Conservation (phyloP, 176 grass and related monocot genomes). For the Oryza nivara region DNA sequence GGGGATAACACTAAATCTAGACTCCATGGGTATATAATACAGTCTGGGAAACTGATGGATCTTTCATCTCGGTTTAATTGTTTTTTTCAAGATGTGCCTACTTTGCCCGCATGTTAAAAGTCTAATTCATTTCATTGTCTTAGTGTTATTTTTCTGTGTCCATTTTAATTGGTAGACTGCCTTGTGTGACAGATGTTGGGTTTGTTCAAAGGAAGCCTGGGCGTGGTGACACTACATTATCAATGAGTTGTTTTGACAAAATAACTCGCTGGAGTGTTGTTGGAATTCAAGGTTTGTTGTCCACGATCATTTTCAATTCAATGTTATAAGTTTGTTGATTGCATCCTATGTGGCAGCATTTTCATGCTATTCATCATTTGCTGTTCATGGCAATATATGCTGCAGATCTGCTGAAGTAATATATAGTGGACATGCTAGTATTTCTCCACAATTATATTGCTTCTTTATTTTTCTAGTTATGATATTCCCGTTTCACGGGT, state of each 20-base stretch:
- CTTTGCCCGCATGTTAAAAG: background rate
- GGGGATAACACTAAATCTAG: background rate
- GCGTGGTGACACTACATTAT: slow-evolving; percentile 77
- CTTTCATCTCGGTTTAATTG: background rate
- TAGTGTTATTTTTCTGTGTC: background rate
- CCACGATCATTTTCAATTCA: background rate
- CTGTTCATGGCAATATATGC: background rate
- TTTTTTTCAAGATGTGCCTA: background rate
- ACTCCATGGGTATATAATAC: background rate
- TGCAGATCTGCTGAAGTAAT: background rate
- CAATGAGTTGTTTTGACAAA: slow-evolving; percentile 91
- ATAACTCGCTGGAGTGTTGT: slow-evolving; percentile 78
- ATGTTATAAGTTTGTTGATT: background rate
- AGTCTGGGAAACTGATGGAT: background rate
- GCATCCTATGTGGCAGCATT: background rate
- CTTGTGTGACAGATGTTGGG: slow-evolving; percentile 37
- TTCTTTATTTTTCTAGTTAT: background rate
- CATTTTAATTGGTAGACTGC: background rate
- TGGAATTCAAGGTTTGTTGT: slow-evolving; percentile 75
- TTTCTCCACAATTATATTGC: background rate
- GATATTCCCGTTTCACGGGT: background rate
- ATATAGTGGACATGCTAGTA: background rate
- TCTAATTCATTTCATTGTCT: slow-evolving; percentile 4
- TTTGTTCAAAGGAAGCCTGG: slow-evolving; percentile 81
- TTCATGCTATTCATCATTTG: slow-evolving; percentile 1